Conservation (phyloP, 2,329 filamentous ascomycete genomes). For the Sclerotinia trifoliorum region DNA sequence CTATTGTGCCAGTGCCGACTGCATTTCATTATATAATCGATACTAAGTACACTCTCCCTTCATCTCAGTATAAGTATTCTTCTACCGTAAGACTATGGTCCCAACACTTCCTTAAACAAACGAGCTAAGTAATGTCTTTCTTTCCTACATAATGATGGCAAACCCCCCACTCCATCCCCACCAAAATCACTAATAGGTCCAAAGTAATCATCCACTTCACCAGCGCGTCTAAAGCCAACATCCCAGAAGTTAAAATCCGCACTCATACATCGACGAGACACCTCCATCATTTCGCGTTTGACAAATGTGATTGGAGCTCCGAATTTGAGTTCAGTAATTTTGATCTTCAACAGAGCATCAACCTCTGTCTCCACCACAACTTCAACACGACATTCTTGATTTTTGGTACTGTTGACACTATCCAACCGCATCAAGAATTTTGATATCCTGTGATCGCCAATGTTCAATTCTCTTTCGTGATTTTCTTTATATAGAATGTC, state of each 20-base stretch:
- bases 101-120: not conserved
- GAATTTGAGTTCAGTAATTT: not conserved
- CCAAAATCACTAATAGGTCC: not conserved
- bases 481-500: not conserved
- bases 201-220: too few relatives aligned
- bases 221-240: not conserved
- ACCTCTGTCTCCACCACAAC: not conserved
- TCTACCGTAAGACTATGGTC: not conserved
- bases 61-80: not conserved
- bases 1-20: not conserved
- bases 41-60: not conserved
- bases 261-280: not conserved
- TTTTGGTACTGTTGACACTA: not conserved
- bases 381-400: not conserved
- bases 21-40: not conserved
- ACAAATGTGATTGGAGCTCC: not conserved
- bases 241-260: not conserved
- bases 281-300: not conserved
- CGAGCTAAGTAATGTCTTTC: not conserved
- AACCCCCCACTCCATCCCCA: not conserved
- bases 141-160: not conserved
- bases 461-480: not conserved
- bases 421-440: not conserved
- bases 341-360: not conserved
- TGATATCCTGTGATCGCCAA: not conserved